Percentiles rank a stretch among this genome's conserved stretches.
These are phyloP conservation scores for Cladosporium sp. DNA, from an alignment of 2,329 filamentous ascomycete species.

Conservation along the genomic window DNA sequence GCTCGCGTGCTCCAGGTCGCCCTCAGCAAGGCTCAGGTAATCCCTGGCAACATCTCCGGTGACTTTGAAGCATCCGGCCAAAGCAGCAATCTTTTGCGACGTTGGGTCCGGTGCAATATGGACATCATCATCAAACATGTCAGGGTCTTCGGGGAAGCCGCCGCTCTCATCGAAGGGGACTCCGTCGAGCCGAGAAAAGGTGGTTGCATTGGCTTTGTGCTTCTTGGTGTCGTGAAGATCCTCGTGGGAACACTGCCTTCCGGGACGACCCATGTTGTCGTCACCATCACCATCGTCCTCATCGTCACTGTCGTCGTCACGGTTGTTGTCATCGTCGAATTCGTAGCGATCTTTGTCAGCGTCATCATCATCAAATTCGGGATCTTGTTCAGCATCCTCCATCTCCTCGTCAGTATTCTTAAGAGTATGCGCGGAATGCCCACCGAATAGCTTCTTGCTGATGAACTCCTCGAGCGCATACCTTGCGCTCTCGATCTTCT, in stretches of 20 bases:
- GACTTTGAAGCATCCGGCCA: not conserved
- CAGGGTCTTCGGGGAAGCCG: not conserved
- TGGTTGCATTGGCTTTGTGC: not conserved
- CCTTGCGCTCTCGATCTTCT: slow-evolving; percentile 16
- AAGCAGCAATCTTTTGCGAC: not conserved
- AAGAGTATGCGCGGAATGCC: not conserved
- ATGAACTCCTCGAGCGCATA: slow-evolving; percentile 16
- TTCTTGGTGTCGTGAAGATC: not conserved
- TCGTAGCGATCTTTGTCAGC: not conserved
- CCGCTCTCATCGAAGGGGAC: not conserved
- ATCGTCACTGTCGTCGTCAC: not conserved
- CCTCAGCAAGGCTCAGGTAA: not conserved
- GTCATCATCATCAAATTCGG: not conserved
- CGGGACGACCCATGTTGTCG: not conserved
- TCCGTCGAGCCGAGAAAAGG: not conserved
- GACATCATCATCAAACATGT: not conserved
- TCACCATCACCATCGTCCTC: not conserved
- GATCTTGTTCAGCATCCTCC: not conserved
- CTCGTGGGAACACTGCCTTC: not conserved
- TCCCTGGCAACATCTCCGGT: not conserved
- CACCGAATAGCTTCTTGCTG: not conserved
- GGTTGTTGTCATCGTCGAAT: not conserved
- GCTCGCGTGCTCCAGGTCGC: not conserved
- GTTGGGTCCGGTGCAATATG: not conserved
- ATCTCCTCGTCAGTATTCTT: not conserved